Conservation (phyloP, 495 filamentous ascomycete species). For the Thozetella sp. region DNA sequence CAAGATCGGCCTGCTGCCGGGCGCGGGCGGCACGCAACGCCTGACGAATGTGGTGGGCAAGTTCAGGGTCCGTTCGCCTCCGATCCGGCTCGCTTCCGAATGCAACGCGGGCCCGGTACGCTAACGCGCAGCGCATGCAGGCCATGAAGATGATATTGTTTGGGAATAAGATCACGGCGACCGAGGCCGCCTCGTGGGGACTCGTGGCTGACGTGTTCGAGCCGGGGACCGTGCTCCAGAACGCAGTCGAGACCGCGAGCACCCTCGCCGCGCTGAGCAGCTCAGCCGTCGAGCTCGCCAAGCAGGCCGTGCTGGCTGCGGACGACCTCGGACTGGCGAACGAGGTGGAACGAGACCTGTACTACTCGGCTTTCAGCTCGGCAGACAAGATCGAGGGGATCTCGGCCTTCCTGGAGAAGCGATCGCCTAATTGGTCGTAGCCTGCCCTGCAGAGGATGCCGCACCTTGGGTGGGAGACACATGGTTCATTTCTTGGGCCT, state of each 20-base stretch:
- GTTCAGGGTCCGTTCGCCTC: slow-evolving; percentile 24
- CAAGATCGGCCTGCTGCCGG: slow-evolving; percentile 42
- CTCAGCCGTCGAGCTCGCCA: slow-evolving; percentile 9
- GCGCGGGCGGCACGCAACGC: slow-evolving; percentile 43
- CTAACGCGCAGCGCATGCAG: not conserved
- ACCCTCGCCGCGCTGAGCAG: slow-evolving; percentile 4
- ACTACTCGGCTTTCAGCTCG: slow-evolving; percentile 10
- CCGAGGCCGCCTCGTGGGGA: slow-evolving; percentile 5
- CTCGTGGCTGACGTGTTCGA: slow-evolving; percentile 9
- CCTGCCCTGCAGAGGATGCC: too few relatives aligned
- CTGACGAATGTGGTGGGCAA: slow-evolving; percentile 38
- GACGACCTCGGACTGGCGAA: slow-evolving; percentile 10
- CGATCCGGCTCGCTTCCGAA: too few relatives aligned
- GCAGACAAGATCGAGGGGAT: slow-evolving; percentile 8
- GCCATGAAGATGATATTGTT: slow-evolving; percentile 12
- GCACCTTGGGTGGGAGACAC: too few relatives aligned
- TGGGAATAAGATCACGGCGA: slow-evolving; percentile 6
- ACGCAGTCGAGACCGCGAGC: slow-evolving; percentile 4
- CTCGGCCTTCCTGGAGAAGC: slow-evolving; percentile 9
- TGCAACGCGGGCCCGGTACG: not conserved
- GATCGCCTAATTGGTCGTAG: not conserved
- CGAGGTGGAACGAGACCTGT: slow-evolving; percentile 9
- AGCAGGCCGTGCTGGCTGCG: slow-evolving; percentile 8
- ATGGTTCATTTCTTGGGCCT: too few relatives aligned
- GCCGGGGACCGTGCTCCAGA: slow-evolving; percentile 8